Conservation (phyloP, 192 early-diverging fungal species). For the Allomyces javanicus region DNA sequence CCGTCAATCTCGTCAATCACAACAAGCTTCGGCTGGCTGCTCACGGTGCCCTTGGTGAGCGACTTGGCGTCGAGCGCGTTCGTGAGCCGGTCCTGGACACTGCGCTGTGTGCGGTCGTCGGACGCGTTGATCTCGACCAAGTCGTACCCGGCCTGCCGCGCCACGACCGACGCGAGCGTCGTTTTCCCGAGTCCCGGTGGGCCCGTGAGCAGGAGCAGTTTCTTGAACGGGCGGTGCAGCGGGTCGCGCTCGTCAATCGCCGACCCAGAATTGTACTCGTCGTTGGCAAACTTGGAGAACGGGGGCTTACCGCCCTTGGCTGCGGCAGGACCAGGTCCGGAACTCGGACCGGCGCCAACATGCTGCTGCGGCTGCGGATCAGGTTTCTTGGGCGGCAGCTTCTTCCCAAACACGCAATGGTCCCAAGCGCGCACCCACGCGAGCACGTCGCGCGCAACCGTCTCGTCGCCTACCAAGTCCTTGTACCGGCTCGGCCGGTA, state of each 20-base stretch:
- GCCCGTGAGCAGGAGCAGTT: constrained; percentile 57
- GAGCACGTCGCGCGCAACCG: constrained; percentile 70
- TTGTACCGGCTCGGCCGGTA: constrained; percentile 61
- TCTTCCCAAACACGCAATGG: constrained; percentile 66
- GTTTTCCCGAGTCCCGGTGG: constrained; percentile 94
- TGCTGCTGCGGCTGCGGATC: neutral
- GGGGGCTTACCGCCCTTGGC: neutral
- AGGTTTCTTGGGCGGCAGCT: constrained; percentile 6
- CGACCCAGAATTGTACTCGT: neutral
- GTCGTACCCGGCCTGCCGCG: constrained; percentile 74
- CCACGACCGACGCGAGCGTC: constrained; percentile 83
- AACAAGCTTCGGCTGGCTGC: constrained; percentile 52
- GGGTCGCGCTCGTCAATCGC: constrained; percentile 6
- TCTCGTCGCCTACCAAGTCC: constrained; percentile 80
- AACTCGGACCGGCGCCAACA: neutral
- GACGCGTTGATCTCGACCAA: constrained; percentile 89
- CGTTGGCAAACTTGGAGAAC: neutral
- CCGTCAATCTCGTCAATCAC: constrained; percentile 97
- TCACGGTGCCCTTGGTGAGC: constrained; percentile 39
- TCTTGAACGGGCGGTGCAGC: constrained; percentile 18
- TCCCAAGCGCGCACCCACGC: constrained; percentile 96
- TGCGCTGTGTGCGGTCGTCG: constrained; percentile 76
- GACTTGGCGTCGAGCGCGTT: constrained; percentile 58
- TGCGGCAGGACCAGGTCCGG: neutral
- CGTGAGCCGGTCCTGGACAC: constrained; percentile 35